A percentile compares a stretch with the other conserved stretches of the same genome.
Conservation (phyloP, 2,329 filamentous ascomycete species). For the Pseudogymnoascus sp. region DNA sequence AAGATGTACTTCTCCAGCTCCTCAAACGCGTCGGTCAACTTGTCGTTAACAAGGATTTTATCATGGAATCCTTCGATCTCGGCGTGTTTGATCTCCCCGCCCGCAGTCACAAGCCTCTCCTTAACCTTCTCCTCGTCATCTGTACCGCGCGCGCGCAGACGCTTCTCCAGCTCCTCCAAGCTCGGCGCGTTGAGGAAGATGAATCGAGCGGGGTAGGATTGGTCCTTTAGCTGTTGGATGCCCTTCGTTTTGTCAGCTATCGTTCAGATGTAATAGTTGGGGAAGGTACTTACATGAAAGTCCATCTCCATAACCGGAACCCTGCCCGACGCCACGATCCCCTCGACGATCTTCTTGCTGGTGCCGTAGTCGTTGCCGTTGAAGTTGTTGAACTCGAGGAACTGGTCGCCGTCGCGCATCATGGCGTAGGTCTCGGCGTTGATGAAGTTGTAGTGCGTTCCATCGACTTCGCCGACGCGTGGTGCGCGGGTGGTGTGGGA, state of each 20-base stretch:
- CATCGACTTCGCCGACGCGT: constrained; percentile 42
- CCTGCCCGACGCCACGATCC: constrained; percentile 45
- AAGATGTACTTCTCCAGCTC: constrained; percentile 44
- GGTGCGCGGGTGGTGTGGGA: constrained; percentile 47
- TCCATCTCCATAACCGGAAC: constrained; percentile 51
- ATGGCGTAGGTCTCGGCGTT: constrained; percentile 46
- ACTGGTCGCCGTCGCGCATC: constrained; percentile 51
- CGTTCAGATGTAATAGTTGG: no score
- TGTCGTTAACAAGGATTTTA: constrained; percentile 42
- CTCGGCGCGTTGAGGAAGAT: constrained; percentile 43
- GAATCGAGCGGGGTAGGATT: constrained; percentile 47
- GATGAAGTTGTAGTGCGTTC: constrained; percentile 49
- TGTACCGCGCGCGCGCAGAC: constrained; percentile 35
- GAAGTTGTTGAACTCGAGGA: constrained; percentile 47
- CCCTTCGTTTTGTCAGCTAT: constrained; percentile 34
- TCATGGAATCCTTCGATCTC: constrained; percentile 41
- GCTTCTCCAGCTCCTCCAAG: constrained; percentile 30
- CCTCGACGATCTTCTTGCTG: constrained; percentile 43
- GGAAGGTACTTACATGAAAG: constrained; percentile 38
- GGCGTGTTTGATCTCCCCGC: constrained; percentile 37
- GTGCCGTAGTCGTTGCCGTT: constrained; percentile 48
- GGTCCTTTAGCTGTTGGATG: constrained; percentile 48
- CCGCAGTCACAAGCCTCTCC: constrained; percentile 34
- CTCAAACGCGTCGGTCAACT: constrained; percentile 41
- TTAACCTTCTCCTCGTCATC: constrained; percentile 41